Base-by-base conservation (phyloP, 23 red algal genomes). In the Pyropia haitanensis region DNA sequence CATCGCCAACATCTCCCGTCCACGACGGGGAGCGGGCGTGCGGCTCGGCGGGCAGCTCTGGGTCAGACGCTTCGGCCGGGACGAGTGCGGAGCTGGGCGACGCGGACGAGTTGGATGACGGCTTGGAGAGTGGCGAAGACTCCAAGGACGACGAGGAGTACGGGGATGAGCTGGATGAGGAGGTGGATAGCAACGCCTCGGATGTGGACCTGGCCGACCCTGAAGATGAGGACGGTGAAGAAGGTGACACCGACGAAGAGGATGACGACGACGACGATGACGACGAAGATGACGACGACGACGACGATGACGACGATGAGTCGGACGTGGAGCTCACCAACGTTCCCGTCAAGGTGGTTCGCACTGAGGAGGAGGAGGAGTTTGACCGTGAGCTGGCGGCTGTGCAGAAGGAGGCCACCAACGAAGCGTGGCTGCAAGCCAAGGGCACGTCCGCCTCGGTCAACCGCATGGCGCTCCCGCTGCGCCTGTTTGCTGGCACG, bases 321-420 rank as follows among this genome's bases (percentile, higher is more conserved):
- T 19, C 18, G 63, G 26, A 66, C 18, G 19, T 49, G 0, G 63
- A 44, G 12, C 29, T 29, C 57, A 29, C 57, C 6, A 60, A 60
- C 39, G 39, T 46, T 1, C 39, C 39, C 39, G 39, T 46, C 39
- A 46, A 46, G 39, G 39, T 46, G 26, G 21, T 51, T 13, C 18
- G 46, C 32, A 30, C 63, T 6, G 63, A 66, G 26, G 63, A 30
- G 12, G 21, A 66, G 63, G 63, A 66, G 26, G 21, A 66, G 63
- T 66, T 66, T 10, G 63, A 66, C 46, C 63, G 63, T 66, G 63
- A 66, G 26, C 63, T 66, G 31, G 63, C 63, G 5, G 4, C 31
- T 5, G 6, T 26, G 0, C 21, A 21, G 46, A 19, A 44, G 63
- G 63, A 66, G 46, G 21, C 18, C 26, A 50, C 26, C 8, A 23